Evolutionary conservation across 371 early-diverging fungal species (phyloP), one percentile per base, ranked within the genome.

Genomic region (Circinella umbellata): DNA sequence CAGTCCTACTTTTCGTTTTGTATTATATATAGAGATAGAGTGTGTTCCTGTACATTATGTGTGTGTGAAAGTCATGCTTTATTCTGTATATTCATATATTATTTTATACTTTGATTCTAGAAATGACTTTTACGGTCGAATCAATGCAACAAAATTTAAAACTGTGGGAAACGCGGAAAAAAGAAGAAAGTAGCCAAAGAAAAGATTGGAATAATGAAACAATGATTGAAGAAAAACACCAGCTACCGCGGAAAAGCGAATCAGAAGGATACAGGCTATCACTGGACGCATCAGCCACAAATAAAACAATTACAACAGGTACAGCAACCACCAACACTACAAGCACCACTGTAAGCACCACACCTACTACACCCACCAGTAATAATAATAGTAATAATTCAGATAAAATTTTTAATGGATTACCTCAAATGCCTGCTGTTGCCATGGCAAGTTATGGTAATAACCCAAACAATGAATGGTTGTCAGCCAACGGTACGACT

Each of bases 61-160:
- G 60, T 46, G 54, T 42, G 13, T 39, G 49, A 36, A 63, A 55
- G 36, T 64, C 48, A 67, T 63, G 38, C 14, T 35, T 53, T 27
- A 27, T 27, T 27, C 27, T 27, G 27, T 27, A 15, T 36, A 17
- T 27, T 37, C n/a, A n/a, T 20, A 42, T 42, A 42, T 42, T 6
- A 42, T 9, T 42, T 9, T 11, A 42, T 42, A 42, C 18, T 17
- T 36, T 61, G 46, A 14, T 61, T 46, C 38, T 69, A 77, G 75
- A 75, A 64, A 62, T 78, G 64, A 63, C 76, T n/a, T 84, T 81
- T 72, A 76, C 81, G 46, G 80, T 81, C 15, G 73, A 81, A 35
- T 74, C 76, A 34, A 78, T 84, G 64, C 67, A 80, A 59, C 68
- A 69, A 42, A 84, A 84, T 62, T 38, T 81, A 34, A 61, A 72